A percentile compares a stretch with the other conserved stretches of the same genome.
phyloP scores from a whole-genome alignment of 1,284 basidiomycete species.

The Sporisorium sorghi region DNA sequence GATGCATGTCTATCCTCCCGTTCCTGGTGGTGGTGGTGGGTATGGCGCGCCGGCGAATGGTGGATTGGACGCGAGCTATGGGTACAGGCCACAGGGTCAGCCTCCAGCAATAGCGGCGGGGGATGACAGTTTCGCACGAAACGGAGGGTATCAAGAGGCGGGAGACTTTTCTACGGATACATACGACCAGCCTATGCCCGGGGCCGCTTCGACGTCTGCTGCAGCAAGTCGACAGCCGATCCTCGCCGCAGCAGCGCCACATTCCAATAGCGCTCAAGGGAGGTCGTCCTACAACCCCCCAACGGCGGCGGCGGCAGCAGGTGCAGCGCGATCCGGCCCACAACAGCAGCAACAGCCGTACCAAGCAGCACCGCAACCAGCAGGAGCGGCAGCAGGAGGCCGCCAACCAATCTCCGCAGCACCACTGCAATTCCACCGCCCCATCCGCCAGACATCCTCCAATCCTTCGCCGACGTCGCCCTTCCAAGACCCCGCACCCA shows the following conservation, averaged over 20 bases:
- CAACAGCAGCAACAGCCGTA: background rate
- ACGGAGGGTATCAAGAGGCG: background rate
- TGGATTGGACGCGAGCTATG: slow-evolving; percentile 10
- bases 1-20: slow-evolving; percentile 20
- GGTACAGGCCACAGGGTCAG: background rate
- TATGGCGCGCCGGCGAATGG: background rate
- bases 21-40: background rate
- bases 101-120: background rate
- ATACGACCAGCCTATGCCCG: slow-evolving; percentile 5
- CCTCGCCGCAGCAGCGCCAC: background rate
- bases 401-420: slow-evolving; percentile 9
- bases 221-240: background rate
- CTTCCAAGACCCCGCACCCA: slow-evolving; percentile 18
- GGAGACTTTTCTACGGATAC: slow-evolving; percentile 21
- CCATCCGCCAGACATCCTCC: slow-evolving; percentile 15
- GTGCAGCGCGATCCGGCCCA: no score
- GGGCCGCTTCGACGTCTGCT: background rate
- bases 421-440: slow-evolving; percentile 45
- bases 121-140: slow-evolving; percentile 18
- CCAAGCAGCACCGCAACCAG: background rate
- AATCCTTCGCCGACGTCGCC: slow-evolving; percentile 17
- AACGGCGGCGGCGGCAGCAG: background rate
- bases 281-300: background rate
- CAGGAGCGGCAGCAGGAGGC: background rate
- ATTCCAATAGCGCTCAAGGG: background rate